phyloP scores from a whole-genome alignment of 176 grass and related monocot species.

The Metroxylon sagu region DNA sequence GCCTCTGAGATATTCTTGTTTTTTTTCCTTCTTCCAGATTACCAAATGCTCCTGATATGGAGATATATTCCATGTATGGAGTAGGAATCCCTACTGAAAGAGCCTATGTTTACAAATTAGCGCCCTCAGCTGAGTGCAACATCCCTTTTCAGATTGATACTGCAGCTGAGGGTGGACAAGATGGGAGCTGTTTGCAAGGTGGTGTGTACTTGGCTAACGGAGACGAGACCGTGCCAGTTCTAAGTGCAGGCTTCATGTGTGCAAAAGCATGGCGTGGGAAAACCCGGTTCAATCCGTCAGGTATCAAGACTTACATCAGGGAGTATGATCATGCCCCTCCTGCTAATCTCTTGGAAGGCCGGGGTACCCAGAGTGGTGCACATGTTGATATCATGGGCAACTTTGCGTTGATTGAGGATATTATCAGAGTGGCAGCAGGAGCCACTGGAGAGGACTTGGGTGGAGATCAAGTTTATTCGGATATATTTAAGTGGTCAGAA shows the following conservation, averaged over 20 bases:
- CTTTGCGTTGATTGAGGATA: constrained; percentile 88
- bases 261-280: constrained; percentile 90
- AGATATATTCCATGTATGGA: constrained; percentile 98
- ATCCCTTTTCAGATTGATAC: too few species aligned
- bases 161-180: constrained; percentile 43
- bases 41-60: constrained; percentile 84
- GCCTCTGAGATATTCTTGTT: background rate
- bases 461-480: constrained; percentile 81
- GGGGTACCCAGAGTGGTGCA: constrained; percentile 86
- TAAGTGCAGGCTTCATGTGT: constrained; percentile 89
- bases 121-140: constrained; percentile 16
- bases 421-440: constrained; percentile 83
- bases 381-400: constrained; percentile 99
- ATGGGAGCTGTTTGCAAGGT: constrained; percentile 64
- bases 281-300: constrained; percentile 89
- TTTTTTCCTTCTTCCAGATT: constrained; percentile 38
- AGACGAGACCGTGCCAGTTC: constrained; percentile 92
- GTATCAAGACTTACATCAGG: constrained; percentile 69
- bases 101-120: constrained; percentile 90
- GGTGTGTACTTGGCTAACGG: constrained; percentile 77
- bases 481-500: constrained; percentile 86
- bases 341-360: constrained; percentile 75
- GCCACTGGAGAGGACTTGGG: constrained; percentile 68
- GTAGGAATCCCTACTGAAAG: constrained; percentile 96
- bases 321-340: constrained; percentile 84